Base-by-base conservation (phyloP, 805 yeast genomes). In the Starmerella apis region DNA sequence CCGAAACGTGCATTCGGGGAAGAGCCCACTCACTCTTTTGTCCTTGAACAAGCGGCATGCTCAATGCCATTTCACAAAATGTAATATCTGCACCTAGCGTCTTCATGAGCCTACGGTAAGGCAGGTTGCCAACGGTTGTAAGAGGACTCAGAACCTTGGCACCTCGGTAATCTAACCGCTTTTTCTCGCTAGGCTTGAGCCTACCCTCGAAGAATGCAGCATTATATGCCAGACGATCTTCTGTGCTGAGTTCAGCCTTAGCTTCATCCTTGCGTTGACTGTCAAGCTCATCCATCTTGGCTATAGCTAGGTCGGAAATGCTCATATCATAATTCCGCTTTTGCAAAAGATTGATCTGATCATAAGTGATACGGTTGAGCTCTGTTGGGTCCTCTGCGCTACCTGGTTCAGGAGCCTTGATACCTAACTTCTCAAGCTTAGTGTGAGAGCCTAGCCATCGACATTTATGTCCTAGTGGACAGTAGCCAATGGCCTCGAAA, bases 61-160 rank as follows among this genome's bases (percentile, higher is more conserved):
- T 71, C 32, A 92, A 71, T 0, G 97, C 96, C 98, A 92, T 92
- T 68, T 92, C 99, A 35, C 88, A 77, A 64, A 85, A 92, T 0
- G 98, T 92, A 16, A 87, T 75, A 60, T 92, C 96, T 11, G 95
- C 95, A 16, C 96, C 96, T 30, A 86, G 66, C 1, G 81, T 74
- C 61, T 81, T 83, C 96, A 92, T 88, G 53, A 92, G 73, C 59
- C 97, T 76, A 66, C 99, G 81, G 68, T 78, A 92, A 14, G 99
- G 98, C 60, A 92, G 72, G 66, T 92, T 92, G 20, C 99, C 99
- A 5, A 92, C 98, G 0, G 99, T 92, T 30, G 99, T 94, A 55
- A 92, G 74, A 1, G 99, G 99, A 2, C 96, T 86, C 7, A 92
- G 81, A 52, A 92, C 86, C 66, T 87, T 87, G 56, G 90, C 90